These are phyloP conservation scores for Talaromyces proteolyticus DNA, from an alignment of 495 filamentous ascomycete species.

Conservation along the genomic window DNA sequence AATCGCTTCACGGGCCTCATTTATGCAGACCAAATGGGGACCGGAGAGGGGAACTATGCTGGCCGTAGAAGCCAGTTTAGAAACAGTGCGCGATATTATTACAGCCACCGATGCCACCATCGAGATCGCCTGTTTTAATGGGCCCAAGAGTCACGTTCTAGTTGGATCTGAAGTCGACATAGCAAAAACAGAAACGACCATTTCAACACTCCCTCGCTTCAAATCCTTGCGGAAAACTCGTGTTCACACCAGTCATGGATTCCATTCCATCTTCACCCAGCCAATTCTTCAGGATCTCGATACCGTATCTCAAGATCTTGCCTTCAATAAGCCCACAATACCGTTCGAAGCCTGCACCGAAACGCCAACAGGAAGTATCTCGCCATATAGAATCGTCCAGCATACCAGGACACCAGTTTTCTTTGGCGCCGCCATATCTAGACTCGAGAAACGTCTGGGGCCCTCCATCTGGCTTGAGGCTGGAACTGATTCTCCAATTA, in stretches of 20 bases:
- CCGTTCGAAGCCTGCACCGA: background rate
- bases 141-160: slow-evolving; percentile 31
- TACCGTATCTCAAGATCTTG: background rate
- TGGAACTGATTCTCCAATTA: slow-evolving; percentile 22
- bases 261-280: slow-evolving; percentile 1
- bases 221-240: background rate
- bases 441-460: slow-evolving; percentile 17
- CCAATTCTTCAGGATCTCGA: slow-evolving; percentile 1
- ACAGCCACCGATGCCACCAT: background rate
- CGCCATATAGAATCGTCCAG: slow-evolving; percentile 10
- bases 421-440: slow-evolving; percentile 21
- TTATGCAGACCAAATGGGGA: slow-evolving; percentile 36
- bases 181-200: background rate
- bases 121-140: slow-evolving; percentile 46
- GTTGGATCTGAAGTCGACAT: background rate
- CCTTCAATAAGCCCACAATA: background rate
- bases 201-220: background rate
- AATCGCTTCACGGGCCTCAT: slow-evolving; percentile 24
- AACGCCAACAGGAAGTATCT: background rate
- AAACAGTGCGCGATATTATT: slow-evolving; percentile 13
- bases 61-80: slow-evolving; percentile 15
- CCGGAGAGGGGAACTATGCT: slow-evolving; percentile 36
- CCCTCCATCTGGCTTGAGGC: slow-evolving; percentile 30
- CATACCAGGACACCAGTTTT: slow-evolving; percentile 28
- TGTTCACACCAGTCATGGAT: slow-evolving; percentile 2